Base-by-base conservation (phyloP, 1,139 yeast species). In the Meyerozyma carpophila region DNA sequence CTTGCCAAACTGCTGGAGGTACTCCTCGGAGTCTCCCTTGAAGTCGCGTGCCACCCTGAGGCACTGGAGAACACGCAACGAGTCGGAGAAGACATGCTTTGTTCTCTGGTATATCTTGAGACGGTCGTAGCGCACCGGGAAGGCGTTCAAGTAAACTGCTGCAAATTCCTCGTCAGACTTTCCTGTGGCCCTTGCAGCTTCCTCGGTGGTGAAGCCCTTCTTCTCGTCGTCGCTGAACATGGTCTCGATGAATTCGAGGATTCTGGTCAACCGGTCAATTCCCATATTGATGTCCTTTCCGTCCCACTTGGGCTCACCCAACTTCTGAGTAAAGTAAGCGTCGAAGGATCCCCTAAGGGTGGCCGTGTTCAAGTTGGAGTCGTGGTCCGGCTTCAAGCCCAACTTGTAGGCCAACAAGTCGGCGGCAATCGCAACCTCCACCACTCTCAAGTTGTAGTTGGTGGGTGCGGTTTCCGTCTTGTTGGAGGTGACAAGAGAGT, bases 401-500 rank as follows among this genome's bases (percentile, higher is more conserved):
- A 72, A 68, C 48, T 67, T 68, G 41, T 67, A 59, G 13, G 84
- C 85, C 50, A 83, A 62, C 10, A 79, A 59, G 43, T 77, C 80
- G 3, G 87, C 80, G 4, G 85, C 85, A 20, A 81, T 64, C 1
- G 83, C 81, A 45, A 80, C 82, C 55, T 83, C 90, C 18, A 82
- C 88, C 5, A 81, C 89, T 41, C 91, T 70, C 55, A 84, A 67
- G 57, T 84, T 84, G 61, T 84, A 84, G 58, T 81, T 80, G 18
- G 72, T 65, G 1, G 90, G 88, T 1, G 85, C 90, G 3, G 90
- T 81, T 55, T 81, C 86, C 47, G 76, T 77, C 57, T 83, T 84
- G 62, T 82, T 81, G 20, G 87, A 76, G 28, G 73, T 75, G 32
- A 80, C 78, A 47, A 83, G 68, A 41, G 85, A 75, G 61, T 84